Evolutionary conservation across 106 monocot genomes (phyloP), one percentile per base, ranked within the genome.

Genomic region (Dioscorea dumetorum): DNA sequence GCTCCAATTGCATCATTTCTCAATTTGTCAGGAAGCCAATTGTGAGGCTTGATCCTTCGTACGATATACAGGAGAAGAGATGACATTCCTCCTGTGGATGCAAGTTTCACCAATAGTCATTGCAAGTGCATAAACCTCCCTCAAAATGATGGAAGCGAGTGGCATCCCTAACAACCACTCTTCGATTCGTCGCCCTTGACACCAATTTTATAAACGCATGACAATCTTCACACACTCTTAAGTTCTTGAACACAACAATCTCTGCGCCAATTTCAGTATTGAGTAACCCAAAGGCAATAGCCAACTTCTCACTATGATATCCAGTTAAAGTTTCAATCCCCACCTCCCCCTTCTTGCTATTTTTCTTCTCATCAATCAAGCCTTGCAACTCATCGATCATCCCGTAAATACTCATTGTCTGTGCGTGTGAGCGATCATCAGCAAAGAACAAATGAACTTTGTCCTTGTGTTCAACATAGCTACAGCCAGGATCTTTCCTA

Each of bases 61-160:
- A 6, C 6, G 41, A 41, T 6, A 41, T 41, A 41, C 10, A 6
- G 10, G 41, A 41, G 6, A 41, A 41, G 41, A 41, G 41, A 41
- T 10, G 41, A 6, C 41, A 41, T 41, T 10, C 41, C 41, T 41
- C 41, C 6, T 41, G 41, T 41, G 9, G 10, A 41, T 6, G 41
- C 6, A 8, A 64, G 4, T 22, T 72, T 87, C 70, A 91, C 91
- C 91, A 84, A 24, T 82, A 93, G 60, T 84, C 88, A 24, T 82
- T 93, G 71, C 93, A 93, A 58, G 93, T 88, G 70, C 93, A 93
- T 0, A 21, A 52, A 19, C 88, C 88, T 14, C 21, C 73, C 9
- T 69, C 72, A 60, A 93, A 93, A 54, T 88, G 88, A 76, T 93
- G 88, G 74, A 88, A 93, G 8, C 93, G 72, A 33, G 76, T 93